Percentiles rank a stretch among this genome's conserved stretches.
These are phyloP conservation scores for Lichtheimia hyalospora DNA, from an alignment of 371 early-diverging fungal species.

Conservation along the genomic window DNA sequence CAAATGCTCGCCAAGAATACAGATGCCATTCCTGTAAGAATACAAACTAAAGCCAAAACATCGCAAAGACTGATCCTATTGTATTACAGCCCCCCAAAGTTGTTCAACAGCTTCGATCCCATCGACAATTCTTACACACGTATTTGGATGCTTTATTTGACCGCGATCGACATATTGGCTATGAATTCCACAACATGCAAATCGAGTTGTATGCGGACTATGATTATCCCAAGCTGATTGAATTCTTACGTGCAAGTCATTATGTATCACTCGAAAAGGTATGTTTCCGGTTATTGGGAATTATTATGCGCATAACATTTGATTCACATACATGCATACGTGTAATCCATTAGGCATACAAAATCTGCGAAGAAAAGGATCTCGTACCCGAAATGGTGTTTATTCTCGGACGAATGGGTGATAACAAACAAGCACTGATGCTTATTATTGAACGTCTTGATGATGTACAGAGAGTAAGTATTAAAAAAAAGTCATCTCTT, in stretches of 20 bases:
- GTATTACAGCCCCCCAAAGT: constrained; percentile 57
- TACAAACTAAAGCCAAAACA: neutral
- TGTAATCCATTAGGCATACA: constrained; percentile 63
- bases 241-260: constrained; percentile 81
- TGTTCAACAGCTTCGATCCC: constrained; percentile 61
- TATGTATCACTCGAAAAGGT: constrained; percentile 73
- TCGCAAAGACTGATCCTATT: neutral
- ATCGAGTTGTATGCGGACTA: constrained; percentile 93
- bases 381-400: constrained; percentile 95
- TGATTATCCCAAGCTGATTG: constrained; percentile 72
- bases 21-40: constrained; percentile 76
- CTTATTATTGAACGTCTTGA: constrained; percentile 87
- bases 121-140: constrained; percentile 69
- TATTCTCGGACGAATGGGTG: constrained; percentile 95
- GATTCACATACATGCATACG: neutral
- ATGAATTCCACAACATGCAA: constrained; percentile 82
- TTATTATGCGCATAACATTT: too few relatives aligned
- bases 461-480: constrained; percentile 81
- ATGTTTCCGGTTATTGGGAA: too few relatives aligned
- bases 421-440: constrained; percentile 88
- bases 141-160: constrained; percentile 88
- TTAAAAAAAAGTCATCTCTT: neutral
- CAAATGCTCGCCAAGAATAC: constrained; percentile 81
- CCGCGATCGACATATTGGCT: constrained; percentile 72
- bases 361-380: constrained; percentile 79